These are phyloP conservation scores for Boletus rufocinnamomeus DNA, from an alignment of 768 basidiomycete species.

Conservation along the genomic window DNA sequence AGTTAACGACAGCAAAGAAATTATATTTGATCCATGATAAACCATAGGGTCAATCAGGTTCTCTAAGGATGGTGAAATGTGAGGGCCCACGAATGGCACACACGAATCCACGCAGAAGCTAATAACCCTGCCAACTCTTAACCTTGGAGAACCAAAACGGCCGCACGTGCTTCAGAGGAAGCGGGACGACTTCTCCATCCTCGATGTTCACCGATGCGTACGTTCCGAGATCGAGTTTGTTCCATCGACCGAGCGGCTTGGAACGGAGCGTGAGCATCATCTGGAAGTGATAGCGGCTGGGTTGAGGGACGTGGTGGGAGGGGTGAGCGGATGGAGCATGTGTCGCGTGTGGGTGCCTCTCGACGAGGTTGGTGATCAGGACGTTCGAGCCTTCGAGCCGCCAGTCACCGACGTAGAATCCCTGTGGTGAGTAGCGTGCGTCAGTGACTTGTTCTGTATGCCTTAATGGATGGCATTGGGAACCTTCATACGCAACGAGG, in stretches of 20 bases:
- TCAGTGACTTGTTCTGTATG: background rate
- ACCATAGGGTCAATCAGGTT: background rate
- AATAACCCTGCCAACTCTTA: slow-evolving; percentile 53
- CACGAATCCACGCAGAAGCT: background rate
- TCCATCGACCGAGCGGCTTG: slow-evolving; percentile 78
- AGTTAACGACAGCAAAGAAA: too few relatives aligned
- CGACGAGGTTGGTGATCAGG: slow-evolving; percentile 62
- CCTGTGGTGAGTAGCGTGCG: slow-evolving; percentile 43
- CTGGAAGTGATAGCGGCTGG: slow-evolving; percentile 62
- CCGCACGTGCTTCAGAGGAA: slow-evolving; percentile 79
- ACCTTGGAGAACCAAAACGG: slow-evolving; percentile 97
- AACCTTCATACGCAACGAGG: slow-evolving; percentile 78
- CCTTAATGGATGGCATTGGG: background rate
- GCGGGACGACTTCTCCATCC: slow-evolving; percentile 67
- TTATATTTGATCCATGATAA: background rate
- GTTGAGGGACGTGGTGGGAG: slow-evolving; percentile 19
- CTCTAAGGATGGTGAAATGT: background rate
- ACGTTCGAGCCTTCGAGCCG: slow-evolving; percentile 61
- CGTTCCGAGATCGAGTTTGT: slow-evolving; percentile 69
- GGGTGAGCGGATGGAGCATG: slow-evolving; percentile 4
- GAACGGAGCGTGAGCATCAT: slow-evolving; percentile 75
- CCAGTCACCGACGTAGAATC: slow-evolving; percentile 74
- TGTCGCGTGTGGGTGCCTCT: slow-evolving; percentile 31
- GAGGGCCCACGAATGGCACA: background rate
- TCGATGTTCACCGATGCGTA: slow-evolving; percentile 80